Conservation (phyloP, 257 asterid species). For the Gentiana straminea region DNA sequence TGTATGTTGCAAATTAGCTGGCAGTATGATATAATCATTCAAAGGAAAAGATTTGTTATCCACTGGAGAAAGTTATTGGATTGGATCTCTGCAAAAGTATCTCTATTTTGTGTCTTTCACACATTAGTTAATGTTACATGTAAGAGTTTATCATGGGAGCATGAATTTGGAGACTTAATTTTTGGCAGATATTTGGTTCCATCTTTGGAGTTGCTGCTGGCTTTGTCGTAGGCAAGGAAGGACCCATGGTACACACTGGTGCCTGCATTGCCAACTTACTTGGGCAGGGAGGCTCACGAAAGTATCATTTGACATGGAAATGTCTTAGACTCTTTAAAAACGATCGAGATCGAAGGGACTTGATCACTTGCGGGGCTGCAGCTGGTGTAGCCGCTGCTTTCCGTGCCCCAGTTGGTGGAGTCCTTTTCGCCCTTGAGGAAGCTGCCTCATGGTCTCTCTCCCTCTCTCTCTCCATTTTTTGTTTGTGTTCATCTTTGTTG, state of each 20-base stretch:
- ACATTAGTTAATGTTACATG: no score
- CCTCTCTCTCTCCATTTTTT: background rate
- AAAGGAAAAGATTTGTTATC: no score
- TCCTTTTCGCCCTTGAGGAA: constrained; percentile 98
- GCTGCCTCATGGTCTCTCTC: constrained; percentile 77
- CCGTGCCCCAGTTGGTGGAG: constrained; percentile 99
- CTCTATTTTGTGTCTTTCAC: no score
- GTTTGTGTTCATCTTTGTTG: background rate
- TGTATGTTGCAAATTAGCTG: no score
- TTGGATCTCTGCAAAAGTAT: no score
- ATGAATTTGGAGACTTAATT: background rate
- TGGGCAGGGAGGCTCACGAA: constrained; percentile 99
- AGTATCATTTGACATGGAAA: constrained; percentile 86
- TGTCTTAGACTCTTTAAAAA: constrained; percentile 92
- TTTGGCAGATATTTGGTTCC: constrained; percentile 78
- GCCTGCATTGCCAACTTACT: constrained; percentile 95
- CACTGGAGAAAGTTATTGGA: no score
- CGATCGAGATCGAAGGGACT: constrained; percentile 90
- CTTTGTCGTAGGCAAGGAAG: constrained; percentile 96
- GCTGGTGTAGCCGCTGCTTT: constrained; percentile 99
- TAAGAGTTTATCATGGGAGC: no score
- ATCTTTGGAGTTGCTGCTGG: constrained; percentile 96
- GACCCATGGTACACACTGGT: constrained; percentile 99
- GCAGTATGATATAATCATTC: no score
- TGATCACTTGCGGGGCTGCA: constrained; percentile 98